These are phyloP conservation scores for Coemansia sp. DNA, from an alignment of 192 early-diverging fungal species.

Conservation along the genomic window DNA sequence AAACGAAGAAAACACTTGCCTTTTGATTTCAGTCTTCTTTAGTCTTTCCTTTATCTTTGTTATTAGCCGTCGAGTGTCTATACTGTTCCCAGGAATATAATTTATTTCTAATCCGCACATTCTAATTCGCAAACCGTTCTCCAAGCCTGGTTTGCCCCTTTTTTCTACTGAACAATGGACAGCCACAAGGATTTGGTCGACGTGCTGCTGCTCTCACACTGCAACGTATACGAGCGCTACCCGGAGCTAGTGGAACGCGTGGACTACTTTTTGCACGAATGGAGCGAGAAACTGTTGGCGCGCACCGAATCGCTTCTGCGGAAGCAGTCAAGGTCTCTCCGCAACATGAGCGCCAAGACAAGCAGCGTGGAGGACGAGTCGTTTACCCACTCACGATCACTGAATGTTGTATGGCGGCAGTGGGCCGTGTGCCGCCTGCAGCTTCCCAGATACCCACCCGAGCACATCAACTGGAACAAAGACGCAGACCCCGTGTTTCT, in stretches of 20 bases:
- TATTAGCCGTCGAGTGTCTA: neutral
- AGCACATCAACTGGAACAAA: constrained; percentile 56
- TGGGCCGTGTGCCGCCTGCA: constrained; percentile 42
- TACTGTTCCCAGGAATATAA: neutral
- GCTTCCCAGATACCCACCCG: constrained; percentile 47
- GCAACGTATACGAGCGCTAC: constrained; percentile 53
- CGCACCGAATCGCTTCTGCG: constrained; percentile 45
- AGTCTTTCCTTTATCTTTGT: neutral
- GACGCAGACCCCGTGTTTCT: constrained; percentile 55
- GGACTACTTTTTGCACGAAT: constrained; percentile 51
- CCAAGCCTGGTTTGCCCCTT: neutral
- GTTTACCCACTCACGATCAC: constrained; percentile 44
- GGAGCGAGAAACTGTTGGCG: constrained; percentile 39
- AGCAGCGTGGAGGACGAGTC: constrained; percentile 32
- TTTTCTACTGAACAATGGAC: constrained; percentile 28
- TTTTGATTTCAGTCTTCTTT: neutral
- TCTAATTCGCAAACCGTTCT: neutral
- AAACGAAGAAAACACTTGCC: neutral
- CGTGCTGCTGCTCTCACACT: constrained; percentile 49
- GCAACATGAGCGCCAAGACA: constrained; percentile 11
- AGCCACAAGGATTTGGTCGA: constrained; percentile 35
- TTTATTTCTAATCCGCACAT: neutral
- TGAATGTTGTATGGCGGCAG: constrained; percentile 53
- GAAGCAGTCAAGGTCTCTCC: constrained; percentile 23
- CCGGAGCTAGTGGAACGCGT: constrained; percentile 52